A percentile compares a stretch with the other conserved stretches of the same genome.
phyloP scores from a whole-genome alignment of 148 eudicot genomes.

The Amaranthus cruentus region DNA sequence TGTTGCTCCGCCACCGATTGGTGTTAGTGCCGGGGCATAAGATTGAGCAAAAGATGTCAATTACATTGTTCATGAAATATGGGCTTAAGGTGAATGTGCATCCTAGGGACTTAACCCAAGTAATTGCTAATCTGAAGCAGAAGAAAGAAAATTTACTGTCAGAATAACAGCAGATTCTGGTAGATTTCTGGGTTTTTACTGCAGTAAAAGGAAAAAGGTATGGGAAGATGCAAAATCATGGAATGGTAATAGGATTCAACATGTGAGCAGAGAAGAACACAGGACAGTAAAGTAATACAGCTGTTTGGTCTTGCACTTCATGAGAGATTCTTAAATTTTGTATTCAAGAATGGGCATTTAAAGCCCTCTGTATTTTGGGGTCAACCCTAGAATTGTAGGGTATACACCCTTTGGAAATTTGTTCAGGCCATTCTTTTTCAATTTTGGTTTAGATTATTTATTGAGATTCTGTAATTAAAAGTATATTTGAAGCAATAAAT shows the following conservation, averaged over 20 bases:
- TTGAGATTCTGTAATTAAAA: conserved; percentile 26
- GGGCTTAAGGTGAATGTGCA: conserved; percentile 72
- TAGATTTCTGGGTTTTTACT: not conserved
- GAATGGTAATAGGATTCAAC: conserved; percentile 29
- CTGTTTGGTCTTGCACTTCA: conserved; percentile 18
- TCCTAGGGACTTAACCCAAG: conserved; percentile 45
- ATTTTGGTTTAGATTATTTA: conserved; percentile 20
- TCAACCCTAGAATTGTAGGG: conserved; percentile 24
- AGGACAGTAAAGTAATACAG: conserved; percentile 8
- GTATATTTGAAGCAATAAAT: conserved; percentile 19
- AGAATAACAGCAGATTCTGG: not conserved
- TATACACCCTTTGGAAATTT: conserved; percentile 14
- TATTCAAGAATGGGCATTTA: conserved; percentile 21
- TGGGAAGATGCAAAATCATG: conserved; percentile 19
- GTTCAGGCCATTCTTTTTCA: conserved; percentile 22
- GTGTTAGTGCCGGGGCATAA: conserved; percentile 48
- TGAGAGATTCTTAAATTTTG: conserved; percentile 17
- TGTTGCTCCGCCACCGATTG: conserved; percentile 67
- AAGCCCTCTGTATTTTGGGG: conserved; percentile 19
- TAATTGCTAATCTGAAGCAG: conserved; percentile 26
- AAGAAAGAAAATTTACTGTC: conserved; percentile 4
- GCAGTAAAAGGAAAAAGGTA: not conserved
- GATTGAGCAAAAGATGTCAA: conserved; percentile 91
- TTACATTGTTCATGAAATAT: conserved; percentile 85
- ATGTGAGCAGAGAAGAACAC: conserved; percentile 11